A percentile compares a stretch with the other conserved stretches of the same genome.
Conservation (phyloP, 495 filamentous ascomycete species). For the Friedmanniomyces simplex region DNA sequence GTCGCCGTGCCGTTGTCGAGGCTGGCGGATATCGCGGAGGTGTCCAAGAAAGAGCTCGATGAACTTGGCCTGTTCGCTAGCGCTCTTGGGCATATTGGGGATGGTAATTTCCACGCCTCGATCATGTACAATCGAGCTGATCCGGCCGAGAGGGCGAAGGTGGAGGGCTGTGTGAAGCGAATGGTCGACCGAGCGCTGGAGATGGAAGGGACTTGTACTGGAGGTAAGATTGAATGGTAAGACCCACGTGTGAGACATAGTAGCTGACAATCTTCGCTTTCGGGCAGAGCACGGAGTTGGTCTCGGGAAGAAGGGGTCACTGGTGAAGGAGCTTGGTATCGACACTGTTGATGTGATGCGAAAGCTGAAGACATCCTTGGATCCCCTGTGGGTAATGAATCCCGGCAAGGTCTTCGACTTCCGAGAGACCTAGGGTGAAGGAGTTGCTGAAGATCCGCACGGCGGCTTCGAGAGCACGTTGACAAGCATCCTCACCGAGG, state of each 20-base stretch:
- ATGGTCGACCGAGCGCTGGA: constrained; percentile 82
- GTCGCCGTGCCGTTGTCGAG: constrained; percentile 81
- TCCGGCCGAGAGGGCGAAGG: constrained; percentile 54
- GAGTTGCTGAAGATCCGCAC: not conserved
- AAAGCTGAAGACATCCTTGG: constrained; percentile 69
- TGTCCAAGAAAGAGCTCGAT: constrained; percentile 82
- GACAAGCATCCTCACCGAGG: too few relatives aligned
- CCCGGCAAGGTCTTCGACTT: constrained; percentile 61
- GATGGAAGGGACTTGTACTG: constrained; percentile 56
- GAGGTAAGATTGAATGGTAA: too few relatives aligned
- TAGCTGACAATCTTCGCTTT: too few relatives aligned
- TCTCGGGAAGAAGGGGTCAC: constrained; percentile 71
- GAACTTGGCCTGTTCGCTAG: constrained; percentile 74
- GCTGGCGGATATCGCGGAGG: constrained; percentile 80
- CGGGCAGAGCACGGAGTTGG: constrained; percentile 72
- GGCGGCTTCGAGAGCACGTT: not conserved
- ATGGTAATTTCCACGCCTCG: constrained; percentile 76
- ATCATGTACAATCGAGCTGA: constrained; percentile 70
- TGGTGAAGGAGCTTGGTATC: constrained; percentile 71
- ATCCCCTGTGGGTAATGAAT: constrained; percentile 86
- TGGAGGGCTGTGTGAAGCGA: constrained; percentile 70
- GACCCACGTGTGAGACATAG: too few relatives aligned
- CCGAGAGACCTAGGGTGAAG: not conserved
- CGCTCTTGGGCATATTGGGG: constrained; percentile 72
- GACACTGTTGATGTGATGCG: constrained; percentile 80